Conservation (phyloP, 1,284 basidiomycete species). For the Malassezia restricta region DNA sequence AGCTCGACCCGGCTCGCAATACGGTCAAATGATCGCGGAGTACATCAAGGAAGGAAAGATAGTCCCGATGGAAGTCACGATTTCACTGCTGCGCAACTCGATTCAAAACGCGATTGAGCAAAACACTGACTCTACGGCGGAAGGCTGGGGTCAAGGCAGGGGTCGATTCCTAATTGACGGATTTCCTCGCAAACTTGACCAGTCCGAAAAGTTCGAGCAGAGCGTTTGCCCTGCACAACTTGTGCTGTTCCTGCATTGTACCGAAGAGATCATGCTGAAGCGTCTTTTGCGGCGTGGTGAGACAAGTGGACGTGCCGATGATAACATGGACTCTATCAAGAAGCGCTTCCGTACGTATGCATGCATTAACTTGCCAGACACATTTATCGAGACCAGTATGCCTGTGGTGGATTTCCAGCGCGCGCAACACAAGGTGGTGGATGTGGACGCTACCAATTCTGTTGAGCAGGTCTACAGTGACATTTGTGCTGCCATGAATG, state of each 20-base stretch:
- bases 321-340: slow-evolving; percentile 86
- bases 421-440: slow-evolving; percentile 60
- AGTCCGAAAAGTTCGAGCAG: slow-evolving; percentile 83
- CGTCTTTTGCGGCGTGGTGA: slow-evolving; percentile 79
- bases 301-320: slow-evolving; percentile 89
- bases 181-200: slow-evolving; percentile 97
- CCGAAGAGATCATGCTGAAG: slow-evolving; percentile 73
- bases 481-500: slow-evolving; percentile 33
- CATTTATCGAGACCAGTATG: slow-evolving; percentile 85
- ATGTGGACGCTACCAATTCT: slow-evolving; percentile 52
- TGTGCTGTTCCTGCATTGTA: slow-evolving; percentile 79
- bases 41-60: slow-evolving; percentile 88
- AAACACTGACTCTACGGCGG: slow-evolving; percentile 10
- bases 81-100: slow-evolving; percentile 87
- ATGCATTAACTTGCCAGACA: slow-evolving; percentile 53
- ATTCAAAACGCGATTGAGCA: slow-evolving; percentile 58
- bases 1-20: slow-evolving; percentile 68
- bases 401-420: slow-evolving; percentile 84
- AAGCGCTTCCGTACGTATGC: slow-evolving; percentile 75
- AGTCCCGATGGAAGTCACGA: slow-evolving; percentile 92
- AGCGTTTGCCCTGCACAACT: slow-evolving; percentile 62
- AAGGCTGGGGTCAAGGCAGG: slow-evolving; percentile 58
- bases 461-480: slow-evolving; percentile 37
- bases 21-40: slow-evolving; percentile 72
- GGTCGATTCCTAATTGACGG: slow-evolving; percentile 93